These are phyloP conservation scores for Botrytis tulipae DNA, from an alignment of 2,329 filamentous ascomycete species.

Conservation along the genomic window DNA sequence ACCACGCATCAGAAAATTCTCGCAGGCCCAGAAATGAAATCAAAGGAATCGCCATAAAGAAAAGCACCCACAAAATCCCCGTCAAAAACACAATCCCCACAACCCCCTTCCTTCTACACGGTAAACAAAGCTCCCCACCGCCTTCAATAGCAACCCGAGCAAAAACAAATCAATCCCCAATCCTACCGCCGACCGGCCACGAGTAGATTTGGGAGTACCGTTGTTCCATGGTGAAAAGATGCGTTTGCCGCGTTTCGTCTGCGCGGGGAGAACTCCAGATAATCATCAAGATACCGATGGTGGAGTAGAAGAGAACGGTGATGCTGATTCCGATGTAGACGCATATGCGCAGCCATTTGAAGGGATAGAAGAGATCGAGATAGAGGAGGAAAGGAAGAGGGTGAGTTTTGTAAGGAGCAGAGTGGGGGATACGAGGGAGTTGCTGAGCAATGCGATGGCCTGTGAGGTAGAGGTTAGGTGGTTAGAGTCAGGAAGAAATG, in stretches of 20 bases:
- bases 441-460: background rate
- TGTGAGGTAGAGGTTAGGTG: fast-evolving
- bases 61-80: background rate
- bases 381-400: background rate
- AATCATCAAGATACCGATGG: background rate
- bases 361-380: background rate
- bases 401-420: background rate
- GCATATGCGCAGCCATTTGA: background rate
- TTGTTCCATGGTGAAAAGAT: background rate
- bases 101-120: background rate
- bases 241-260: background rate
- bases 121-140: background rate
- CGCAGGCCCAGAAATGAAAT: background rate
- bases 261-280: background rate
- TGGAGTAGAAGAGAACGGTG: background rate
- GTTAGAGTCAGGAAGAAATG: no score
- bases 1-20: background rate
- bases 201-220: background rate
- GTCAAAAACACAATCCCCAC: background rate
- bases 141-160: background rate
- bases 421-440: background rate
- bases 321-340: background rate
- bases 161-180: background rate
- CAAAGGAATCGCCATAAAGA: background rate
- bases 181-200: background rate